Evolutionary conservation across 768 basidiomycete species (phyloP).

Genomic region (Russula griseocarnosa): DNA sequence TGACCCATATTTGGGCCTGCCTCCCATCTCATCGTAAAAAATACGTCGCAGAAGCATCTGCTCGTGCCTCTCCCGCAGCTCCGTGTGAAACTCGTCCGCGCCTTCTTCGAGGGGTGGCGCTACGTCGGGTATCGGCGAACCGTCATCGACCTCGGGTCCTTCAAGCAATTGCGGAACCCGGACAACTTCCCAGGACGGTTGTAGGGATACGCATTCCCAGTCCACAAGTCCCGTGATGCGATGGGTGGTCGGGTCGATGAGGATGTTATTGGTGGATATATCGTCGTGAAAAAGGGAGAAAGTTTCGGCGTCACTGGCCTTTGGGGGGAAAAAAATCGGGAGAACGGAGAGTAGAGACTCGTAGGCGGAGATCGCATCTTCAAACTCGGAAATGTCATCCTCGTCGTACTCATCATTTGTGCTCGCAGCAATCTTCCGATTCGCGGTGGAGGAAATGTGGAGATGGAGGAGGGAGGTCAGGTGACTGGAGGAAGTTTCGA

Average conservation of each 20-base stretch:
- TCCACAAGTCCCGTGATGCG: conserved; percentile 22
- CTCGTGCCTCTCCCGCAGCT: neutral
- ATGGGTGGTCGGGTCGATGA: conserved; percentile 25
- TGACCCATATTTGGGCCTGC: conserved; percentile 1
- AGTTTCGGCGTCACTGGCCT: neutral
- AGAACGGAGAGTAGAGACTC: conserved; percentile 4
- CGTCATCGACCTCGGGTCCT: conserved; percentile 9
- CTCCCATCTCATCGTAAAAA: conserved; percentile 5
- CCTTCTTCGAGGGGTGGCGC: neutral
- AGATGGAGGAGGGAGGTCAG: conserved; percentile 4
- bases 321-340: neutral
- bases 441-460: conserved; percentile 1
- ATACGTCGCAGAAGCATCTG: conserved; percentile 6
- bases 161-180: conserved; percentile 6
- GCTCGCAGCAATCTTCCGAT: neutral
- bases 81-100: neutral
- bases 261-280: conserved; percentile 19
- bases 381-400: neutral
- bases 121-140: neutral
- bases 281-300: conserved; percentile 21
- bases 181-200: conserved; percentile 5
- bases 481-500: neutral
- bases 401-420: neutral
- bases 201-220: conserved; percentile 20
- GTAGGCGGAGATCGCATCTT: neutral